Conservation (phyloP, 176 grass and related monocot species). For the Carex cristatella region DNA sequence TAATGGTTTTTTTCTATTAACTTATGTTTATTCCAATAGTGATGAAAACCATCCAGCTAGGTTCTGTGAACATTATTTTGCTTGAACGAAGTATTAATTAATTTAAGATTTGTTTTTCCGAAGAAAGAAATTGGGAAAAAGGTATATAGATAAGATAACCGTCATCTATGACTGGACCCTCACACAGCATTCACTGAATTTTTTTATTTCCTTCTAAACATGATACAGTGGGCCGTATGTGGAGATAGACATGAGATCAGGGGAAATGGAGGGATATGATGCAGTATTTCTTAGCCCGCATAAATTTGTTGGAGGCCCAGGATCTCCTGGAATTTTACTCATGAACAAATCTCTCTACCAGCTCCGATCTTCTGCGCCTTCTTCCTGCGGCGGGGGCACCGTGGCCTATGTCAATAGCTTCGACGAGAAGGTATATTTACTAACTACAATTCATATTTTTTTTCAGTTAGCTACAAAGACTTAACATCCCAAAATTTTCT, state of each 20-base stretch:
- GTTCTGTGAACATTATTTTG: background rate
- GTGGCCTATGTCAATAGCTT: conserved; percentile 73
- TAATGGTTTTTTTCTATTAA: background rate
- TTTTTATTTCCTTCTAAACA: too few species aligned
- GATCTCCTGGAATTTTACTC: conserved; percentile 63
- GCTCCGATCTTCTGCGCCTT: conserved; percentile 45
- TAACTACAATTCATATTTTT: background rate
- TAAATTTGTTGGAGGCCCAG: conserved; percentile 72
- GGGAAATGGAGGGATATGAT: conserved; percentile 67
- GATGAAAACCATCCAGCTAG: too few species aligned
- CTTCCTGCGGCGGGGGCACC: conserved; percentile 59
- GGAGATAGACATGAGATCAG: conserved; percentile 73
- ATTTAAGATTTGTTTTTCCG: background rate
- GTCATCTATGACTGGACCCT: too few species aligned
- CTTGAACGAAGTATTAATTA: too few species aligned
- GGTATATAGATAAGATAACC: background rate
- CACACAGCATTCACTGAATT: background rate
- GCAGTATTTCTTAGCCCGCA: conserved; percentile 72
- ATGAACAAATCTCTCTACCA: conserved; percentile 68
- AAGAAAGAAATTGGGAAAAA: background rate
- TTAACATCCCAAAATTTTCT: too few species aligned
- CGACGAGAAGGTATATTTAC: conserved; percentile 36
- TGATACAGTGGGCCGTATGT: conserved; percentile 56
- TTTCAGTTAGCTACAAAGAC: background rate
- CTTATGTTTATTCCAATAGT: too few species aligned